These are phyloP conservation scores for Scheffersomyces titani DNA, from an alignment of 1,139 yeast species.

Conservation along the genomic window DNA sequence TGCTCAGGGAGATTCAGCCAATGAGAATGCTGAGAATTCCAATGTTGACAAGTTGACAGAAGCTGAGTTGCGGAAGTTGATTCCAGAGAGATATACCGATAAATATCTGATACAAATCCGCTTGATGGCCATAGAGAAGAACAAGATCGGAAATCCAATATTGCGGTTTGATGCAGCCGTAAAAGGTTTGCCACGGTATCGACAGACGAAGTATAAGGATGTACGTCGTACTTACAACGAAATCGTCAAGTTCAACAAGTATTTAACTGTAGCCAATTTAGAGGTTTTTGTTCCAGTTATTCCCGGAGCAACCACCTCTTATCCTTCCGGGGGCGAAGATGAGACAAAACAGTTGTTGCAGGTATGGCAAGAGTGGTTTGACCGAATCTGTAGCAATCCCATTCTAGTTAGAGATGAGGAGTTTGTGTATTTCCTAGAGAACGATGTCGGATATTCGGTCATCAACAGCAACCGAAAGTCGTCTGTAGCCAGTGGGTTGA, in stretches of 20 bases:
- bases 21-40: conserved; percentile 2
- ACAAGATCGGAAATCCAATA: conserved; percentile 48
- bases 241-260: conserved; percentile 72
- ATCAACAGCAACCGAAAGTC: conserved; percentile 55
- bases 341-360: conserved; percentile 59
- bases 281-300: conserved; percentile 93
- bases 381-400: conserved; percentile 72
- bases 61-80: conserved; percentile 41
- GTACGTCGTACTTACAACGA: conserved; percentile 83
- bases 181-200: conserved; percentile 66
- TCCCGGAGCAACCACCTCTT: conserved; percentile 73
- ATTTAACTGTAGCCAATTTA: conserved; percentile 75
- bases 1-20: conserved; percentile 4
- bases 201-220: conserved; percentile 71
- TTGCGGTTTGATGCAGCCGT: conserved; percentile 42
- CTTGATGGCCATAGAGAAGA: conserved; percentile 37
- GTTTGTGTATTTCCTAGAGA: conserved; percentile 81
- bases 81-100: conserved; percentile 53
- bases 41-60: conserved; percentile 22
- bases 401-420: conserved; percentile 85
- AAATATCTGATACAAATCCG: conserved; percentile 32
- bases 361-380: conserved; percentile 85
- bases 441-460: conserved; percentile 81
- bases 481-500: conserved; percentile 77
- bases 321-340: conserved; percentile 82